phyloP scores from a whole-genome alignment of 2,329 filamentous ascomycete genomes.

The Calonectria leucothoes region DNA sequence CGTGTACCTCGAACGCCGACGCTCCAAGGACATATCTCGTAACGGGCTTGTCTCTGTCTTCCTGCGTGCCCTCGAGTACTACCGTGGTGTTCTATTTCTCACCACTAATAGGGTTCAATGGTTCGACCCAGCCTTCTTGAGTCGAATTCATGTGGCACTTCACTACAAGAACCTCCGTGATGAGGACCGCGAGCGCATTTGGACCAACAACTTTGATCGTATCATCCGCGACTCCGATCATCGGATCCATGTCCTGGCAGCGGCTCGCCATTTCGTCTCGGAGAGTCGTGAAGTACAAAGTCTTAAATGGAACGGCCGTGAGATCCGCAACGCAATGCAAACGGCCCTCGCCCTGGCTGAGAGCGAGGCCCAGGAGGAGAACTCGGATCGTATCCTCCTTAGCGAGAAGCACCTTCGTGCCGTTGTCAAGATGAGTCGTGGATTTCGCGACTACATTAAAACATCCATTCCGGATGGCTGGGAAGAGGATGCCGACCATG shows the following conservation, averaged over 20 bases:
- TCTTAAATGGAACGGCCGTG: slow-evolving; percentile 56
- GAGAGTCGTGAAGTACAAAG: slow-evolving; percentile 48
- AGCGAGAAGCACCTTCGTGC: slow-evolving; percentile 48
- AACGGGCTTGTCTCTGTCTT: slow-evolving; percentile 63
- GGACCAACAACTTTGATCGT: slow-evolving; percentile 59
- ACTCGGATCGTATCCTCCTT: slow-evolving; percentile 44
- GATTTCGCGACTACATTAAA: slow-evolving; percentile 48
- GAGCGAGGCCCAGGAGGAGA: slow-evolving; percentile 52
- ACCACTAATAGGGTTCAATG: slow-evolving; percentile 62
- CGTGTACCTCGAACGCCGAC: slow-evolving; percentile 67
- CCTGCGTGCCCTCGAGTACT: slow-evolving; percentile 64
- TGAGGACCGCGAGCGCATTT: slow-evolving; percentile 57
- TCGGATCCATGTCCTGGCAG: slow-evolving; percentile 50
- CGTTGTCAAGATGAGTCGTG: slow-evolving; percentile 50
- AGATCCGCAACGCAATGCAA: slow-evolving; percentile 58
- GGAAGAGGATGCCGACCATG: slow-evolving; percentile 29
- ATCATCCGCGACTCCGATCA: slow-evolving; percentile 54
- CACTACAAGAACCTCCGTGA: slow-evolving; percentile 57
- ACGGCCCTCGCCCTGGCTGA: slow-evolving; percentile 58
- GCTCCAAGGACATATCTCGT: slow-evolving; percentile 54
- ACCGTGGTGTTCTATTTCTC: slow-evolving; percentile 61
- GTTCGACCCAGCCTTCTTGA: slow-evolving; percentile 62
- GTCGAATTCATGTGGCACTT: slow-evolving; percentile 61
- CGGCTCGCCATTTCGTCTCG: slow-evolving; percentile 54
- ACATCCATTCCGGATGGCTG: slow-evolving; percentile 34